Evolutionary conservation across 345 rosid genomes (phyloP).

Genomic region (Populus ilicifolia): DNA sequence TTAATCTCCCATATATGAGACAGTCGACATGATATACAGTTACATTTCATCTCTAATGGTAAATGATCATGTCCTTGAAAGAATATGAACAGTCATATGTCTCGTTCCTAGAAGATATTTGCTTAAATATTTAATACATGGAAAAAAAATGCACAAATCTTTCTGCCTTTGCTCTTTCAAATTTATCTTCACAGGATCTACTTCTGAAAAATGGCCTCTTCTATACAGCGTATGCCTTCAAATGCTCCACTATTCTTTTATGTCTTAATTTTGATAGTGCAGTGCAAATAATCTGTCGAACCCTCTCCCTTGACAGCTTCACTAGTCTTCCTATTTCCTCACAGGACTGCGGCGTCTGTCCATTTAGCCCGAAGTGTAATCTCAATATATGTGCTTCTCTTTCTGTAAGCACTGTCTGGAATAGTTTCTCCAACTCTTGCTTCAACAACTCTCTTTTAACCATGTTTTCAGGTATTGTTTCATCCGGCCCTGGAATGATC

Average conservation of each 20-base stretch:
- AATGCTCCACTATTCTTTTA: slow-evolving; percentile 22
- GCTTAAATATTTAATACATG: background rate
- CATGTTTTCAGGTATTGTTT: slow-evolving; percentile 40
- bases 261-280: slow-evolving; percentile 37
- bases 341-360: slow-evolving; percentile 42
- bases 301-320: slow-evolving; percentile 50
- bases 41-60: background rate
- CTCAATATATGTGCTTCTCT: slow-evolving; percentile 43
- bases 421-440: slow-evolving; percentile 16
- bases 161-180: background rate
- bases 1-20: no score
- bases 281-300: slow-evolving; percentile 46
- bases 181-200: background rate
- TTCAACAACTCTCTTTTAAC: slow-evolving; percentile 28
- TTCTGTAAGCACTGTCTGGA: slow-evolving; percentile 4
- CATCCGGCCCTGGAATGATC: slow-evolving; percentile 48
- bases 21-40: background rate
- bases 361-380: slow-evolving; percentile 43
- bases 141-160: background rate
- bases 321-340: slow-evolving; percentile 42
- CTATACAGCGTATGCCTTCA: slow-evolving; percentile 32
- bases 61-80: background rate
- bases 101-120: background rate
- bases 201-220: slow-evolving; percentile 19
- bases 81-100: background rate